Evolutionary conservation across 108 stramenopile species (phyloP), one percentile per base, ranked within the genome.

Genomic region (Mediolabrus comicus): DNA sequence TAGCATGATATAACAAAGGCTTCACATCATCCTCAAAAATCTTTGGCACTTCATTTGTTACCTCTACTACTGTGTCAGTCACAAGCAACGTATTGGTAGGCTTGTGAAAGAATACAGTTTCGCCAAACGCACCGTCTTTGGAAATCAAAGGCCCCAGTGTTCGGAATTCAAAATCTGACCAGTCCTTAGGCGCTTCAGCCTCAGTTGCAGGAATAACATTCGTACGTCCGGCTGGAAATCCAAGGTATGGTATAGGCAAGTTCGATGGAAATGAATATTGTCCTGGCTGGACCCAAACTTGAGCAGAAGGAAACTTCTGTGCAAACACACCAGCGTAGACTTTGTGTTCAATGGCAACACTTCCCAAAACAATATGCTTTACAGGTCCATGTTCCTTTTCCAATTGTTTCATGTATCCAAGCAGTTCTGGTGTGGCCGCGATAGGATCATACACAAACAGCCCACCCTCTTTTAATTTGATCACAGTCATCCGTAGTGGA

Each of bases 301-400:
- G 41, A 8, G 95, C 94, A 24, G 71, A 51, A 14, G 81, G 62
- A 51, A 96, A 98, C 56, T 92, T 94, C 67, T 92, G 95, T 2
- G 95, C 88, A 62, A 97, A 88, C 16, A 92, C 94, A 3, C 95
- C 96, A 7, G 89, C 87, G 65, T 92, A 95, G 4, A 84, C 90
- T 82, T 98, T 98, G 87, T 98, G 97, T 62, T 98, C 97, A 56
- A 97, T 61, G 16, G 95, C 97, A 41, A 95, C 87, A 38, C 90
- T 90, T 26, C 92, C 95, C 52, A 98, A 69, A 3, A 95, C 95
- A 71, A 98, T 88, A 62, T 96, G 92, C 56, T 74, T 80, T n/a
- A 97, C 82, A 7, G 88, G 86, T 12, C 96, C 96, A 65, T 95
- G 82, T 51, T 86, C 24, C 14, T 68, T 56, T 12, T 87, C 82